A percentile compares a stretch with the other conserved stretches of the same genome.
These are phyloP conservation scores for Candida verbasci DNA, from an alignment of 805 yeast genomes.

Conservation along the genomic window DNA sequence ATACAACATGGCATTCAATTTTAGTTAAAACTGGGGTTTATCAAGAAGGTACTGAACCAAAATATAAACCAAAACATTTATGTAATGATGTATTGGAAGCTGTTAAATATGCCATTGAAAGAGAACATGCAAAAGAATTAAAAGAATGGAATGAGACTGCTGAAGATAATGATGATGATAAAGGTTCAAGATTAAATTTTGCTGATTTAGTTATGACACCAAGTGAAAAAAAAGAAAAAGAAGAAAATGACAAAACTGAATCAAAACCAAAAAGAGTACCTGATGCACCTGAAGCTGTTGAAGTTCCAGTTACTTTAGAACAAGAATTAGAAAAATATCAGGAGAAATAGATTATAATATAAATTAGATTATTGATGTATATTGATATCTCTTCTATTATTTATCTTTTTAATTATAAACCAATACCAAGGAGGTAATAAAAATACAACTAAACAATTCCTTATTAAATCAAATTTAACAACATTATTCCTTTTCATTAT, in stretches of 20 bases:
- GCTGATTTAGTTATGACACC: slow-evolving; percentile 45
- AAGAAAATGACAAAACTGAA: slow-evolving; percentile 8
- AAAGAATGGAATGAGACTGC: slow-evolving; percentile 66
- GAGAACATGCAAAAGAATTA: slow-evolving; percentile 71
- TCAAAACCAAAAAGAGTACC: slow-evolving; percentile 11
- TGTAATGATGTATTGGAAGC: slow-evolving; percentile 77
- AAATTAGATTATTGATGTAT: too few relatives aligned
- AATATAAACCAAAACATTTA: slow-evolving; percentile 70
- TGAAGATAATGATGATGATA: slow-evolving; percentile 23
- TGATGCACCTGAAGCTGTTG: slow-evolving; percentile 42
- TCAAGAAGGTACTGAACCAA: slow-evolving; percentile 74
- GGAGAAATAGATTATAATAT: slow-evolving; percentile 11
- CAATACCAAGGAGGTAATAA: slow-evolving; percentile 36
- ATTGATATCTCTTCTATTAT: slow-evolving; percentile 4
- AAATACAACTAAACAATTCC: slow-evolving; percentile 9
- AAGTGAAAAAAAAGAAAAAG: slow-evolving; percentile 18
- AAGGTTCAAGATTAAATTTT: slow-evolving; percentile 36
- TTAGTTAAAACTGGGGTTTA: slow-evolving; percentile 86
- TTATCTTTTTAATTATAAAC: slow-evolving; percentile 14
- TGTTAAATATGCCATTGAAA: slow-evolving; percentile 75
- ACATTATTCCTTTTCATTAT: slow-evolving; percentile 11
- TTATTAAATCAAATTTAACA: slow-evolving; percentile 11
- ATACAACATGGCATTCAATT: slow-evolving; percentile 79
- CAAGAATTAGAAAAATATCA: slow-evolving; percentile 38
- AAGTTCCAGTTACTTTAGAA: slow-evolving; percentile 46